Percentiles rank a stretch among this genome's conserved stretches.
These are phyloP conservation scores for Hygrocybe punicea DNA, from an alignment of 768 basidiomycete genomes.

Conservation along the genomic window DNA sequence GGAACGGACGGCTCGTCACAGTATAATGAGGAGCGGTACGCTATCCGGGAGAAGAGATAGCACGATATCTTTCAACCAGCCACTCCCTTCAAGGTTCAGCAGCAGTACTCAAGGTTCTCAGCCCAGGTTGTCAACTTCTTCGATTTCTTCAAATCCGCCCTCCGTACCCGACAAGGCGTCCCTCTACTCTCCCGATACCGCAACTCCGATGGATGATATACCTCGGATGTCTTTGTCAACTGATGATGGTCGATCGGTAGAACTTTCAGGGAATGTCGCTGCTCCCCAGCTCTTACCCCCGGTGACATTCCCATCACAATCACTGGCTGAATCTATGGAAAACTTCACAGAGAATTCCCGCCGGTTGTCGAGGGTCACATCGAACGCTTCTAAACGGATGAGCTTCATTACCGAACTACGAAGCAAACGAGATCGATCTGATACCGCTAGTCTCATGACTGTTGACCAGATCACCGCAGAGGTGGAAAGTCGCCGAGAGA, in stretches of 20 bases:
- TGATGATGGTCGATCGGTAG: constrained; percentile 64
- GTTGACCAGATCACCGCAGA: constrained; percentile 98
- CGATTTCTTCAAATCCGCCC: constrained; percentile 45
- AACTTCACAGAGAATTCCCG: constrained; percentile 42
- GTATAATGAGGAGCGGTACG: constrained; percentile 64
- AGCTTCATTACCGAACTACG: constrained; percentile 81
- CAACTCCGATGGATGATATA: constrained; percentile 42
- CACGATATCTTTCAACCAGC: constrained; percentile 47
- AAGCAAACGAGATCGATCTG: constrained; percentile 78
- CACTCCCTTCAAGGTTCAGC: constrained; percentile 56
- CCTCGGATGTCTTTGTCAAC: constrained; percentile 75
- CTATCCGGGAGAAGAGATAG: constrained; percentile 38
- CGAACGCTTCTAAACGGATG: constrained; percentile 60
- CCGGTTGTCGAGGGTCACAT: constrained; percentile 44
- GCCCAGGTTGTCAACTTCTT: constrained; percentile 41
- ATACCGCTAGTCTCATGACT: constrained; percentile 88
- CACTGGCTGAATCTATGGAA: constrained; percentile 75
- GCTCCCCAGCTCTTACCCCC: constrained; percentile 67
- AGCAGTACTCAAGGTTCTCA: constrained; percentile 55
- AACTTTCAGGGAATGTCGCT: constrained; percentile 33
- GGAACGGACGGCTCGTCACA: constrained; percentile 82
- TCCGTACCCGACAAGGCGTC: constrained; percentile 39
- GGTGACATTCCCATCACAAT: constrained; percentile 73
- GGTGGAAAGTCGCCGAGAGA: constrained; percentile 70
- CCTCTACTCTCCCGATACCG: constrained; percentile 18